Evolutionary conservation across 2,329 filamentous ascomycete genomes (phyloP), one percentile per base, ranked within the genome.

Genomic region (Colletotrichum scovillei): DNA sequence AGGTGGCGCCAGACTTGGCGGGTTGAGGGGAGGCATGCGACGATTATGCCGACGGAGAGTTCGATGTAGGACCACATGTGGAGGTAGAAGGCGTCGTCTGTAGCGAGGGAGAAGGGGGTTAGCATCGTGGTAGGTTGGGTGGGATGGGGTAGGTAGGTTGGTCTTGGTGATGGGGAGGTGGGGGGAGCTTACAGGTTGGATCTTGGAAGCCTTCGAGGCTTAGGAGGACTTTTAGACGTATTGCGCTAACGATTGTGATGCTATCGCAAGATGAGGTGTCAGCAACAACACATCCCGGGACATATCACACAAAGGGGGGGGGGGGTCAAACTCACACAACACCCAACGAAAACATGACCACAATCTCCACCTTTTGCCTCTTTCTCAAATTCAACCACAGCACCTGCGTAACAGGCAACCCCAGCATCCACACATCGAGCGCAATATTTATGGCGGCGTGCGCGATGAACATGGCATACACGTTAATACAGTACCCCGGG

Each of bases 21-120:
- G 6, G 60, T 56, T 1, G 70, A 32, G 1, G 85, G 85, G 16
- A 86, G 77, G 62, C 81, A 85, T 5, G 82, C 78, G 35, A 86
- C 80, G 19, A 86, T 81, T 16, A 86, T 84, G 24, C 84, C 85
- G 2, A 87, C 79, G 58, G 84, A 83, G 60, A 83, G 81, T 74
- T 87, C 86, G 22, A 87, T 76, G 14, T 80, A 80, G 0, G 85
- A 87, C 86, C 86, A 88, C 58, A 84, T 79, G 63, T 87, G 82
- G 35, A 85, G 79, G 1, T 78, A 74, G 16, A 83, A 80, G 1
- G 82, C 85, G 77, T 88, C 67, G 11, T 70, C 70, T 73, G 12
- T 35, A 12, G 11, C 32, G 32, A 35, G 32, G 32, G 12, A 35
- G 32, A 35, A 35, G 32, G 32, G 32, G 32, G 32, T 35, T 35